Evolutionary conservation across 768 basidiomycete species (phyloP).

Genomic region (Agaricus blazei): DNA sequence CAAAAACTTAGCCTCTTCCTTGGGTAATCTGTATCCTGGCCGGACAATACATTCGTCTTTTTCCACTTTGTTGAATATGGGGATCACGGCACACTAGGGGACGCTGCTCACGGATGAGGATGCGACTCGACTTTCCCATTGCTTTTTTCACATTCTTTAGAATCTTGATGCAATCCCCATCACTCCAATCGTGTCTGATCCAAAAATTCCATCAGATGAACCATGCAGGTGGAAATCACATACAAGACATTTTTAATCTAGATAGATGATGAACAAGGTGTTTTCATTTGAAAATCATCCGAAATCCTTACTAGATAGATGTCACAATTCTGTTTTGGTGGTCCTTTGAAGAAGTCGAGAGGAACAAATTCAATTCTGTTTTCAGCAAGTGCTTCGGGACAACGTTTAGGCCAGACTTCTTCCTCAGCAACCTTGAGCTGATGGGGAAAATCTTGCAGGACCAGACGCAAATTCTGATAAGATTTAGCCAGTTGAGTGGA

Average conservation of each 20-base stretch:
- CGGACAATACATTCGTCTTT: conserved; percentile 35
- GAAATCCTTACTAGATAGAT: conserved; percentile 30
- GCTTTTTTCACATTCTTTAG: conserved; percentile 27
- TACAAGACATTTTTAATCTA: conserved; percentile 27
- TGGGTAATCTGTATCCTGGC: conserved; percentile 14
- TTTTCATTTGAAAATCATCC: neutral
- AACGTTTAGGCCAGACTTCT: conserved; percentile 25
- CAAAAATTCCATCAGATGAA: neutral
- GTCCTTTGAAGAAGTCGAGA: conserved; percentile 32
- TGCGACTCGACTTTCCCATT: conserved; percentile 27
- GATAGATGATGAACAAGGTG: neutral
- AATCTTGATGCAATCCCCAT: conserved; percentile 27
- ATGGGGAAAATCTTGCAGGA: conserved; percentile 26
- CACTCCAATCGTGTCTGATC: conserved; percentile 35
- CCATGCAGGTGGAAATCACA: neutral
- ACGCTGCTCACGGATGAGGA: conserved; percentile 29
- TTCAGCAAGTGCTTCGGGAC: conserved; percentile 25
- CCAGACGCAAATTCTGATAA: conserved; percentile 23
- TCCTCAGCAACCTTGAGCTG: conserved; percentile 21
- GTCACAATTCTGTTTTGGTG: conserved; percentile 27
- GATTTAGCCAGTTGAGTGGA: conserved; percentile 20
- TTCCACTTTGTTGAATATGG: neutral
- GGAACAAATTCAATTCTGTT: conserved; percentile 26
- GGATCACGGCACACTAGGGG: neutral
- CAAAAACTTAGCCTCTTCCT: neutral